phyloP scores from a whole-genome alignment of 164 flowering plant genomes.

The Vitis labrusca region DNA sequence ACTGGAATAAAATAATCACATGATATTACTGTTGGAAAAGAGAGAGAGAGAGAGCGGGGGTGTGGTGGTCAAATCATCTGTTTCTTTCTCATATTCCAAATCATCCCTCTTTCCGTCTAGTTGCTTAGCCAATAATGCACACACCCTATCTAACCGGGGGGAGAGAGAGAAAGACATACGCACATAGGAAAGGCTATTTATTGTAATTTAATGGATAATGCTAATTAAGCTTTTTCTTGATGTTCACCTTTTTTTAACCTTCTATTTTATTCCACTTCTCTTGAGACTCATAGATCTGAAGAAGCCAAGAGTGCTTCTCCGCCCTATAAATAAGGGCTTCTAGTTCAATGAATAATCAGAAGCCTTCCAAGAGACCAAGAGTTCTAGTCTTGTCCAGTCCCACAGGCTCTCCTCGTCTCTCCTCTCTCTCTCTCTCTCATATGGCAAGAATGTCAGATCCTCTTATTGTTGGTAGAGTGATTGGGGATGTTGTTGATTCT shows the following conservation, averaged over 20 bases:
- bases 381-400: not conserved
- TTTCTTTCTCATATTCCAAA: too few relatives aligned
- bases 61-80: too few relatives aligned
- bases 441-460: conserved; percentile 52
- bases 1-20: not conserved
- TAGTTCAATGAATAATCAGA: conserved; percentile 24
- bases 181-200: not conserved
- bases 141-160: not conserved
- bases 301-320: not conserved
- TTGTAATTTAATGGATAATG: not conserved
- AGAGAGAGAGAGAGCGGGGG: too few relatives aligned
- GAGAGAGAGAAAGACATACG: not conserved
- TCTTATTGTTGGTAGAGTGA: conserved; percentile 63
- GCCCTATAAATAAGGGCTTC: conserved; percentile 27
- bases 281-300: not conserved
- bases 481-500: conserved; percentile 73
- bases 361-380: conserved; percentile 6
- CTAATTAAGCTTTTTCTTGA: not conserved
- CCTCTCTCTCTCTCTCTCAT: not conserved
- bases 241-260: not conserved
- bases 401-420: not conserved
- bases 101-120: too few relatives aligned
- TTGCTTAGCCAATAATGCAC: too few relatives aligned
- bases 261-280: not conserved
- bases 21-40: too few relatives aligned